Conservation (phyloP, 2,329 filamentous ascomycete species). For the Aplosporella prunicola region DNA sequence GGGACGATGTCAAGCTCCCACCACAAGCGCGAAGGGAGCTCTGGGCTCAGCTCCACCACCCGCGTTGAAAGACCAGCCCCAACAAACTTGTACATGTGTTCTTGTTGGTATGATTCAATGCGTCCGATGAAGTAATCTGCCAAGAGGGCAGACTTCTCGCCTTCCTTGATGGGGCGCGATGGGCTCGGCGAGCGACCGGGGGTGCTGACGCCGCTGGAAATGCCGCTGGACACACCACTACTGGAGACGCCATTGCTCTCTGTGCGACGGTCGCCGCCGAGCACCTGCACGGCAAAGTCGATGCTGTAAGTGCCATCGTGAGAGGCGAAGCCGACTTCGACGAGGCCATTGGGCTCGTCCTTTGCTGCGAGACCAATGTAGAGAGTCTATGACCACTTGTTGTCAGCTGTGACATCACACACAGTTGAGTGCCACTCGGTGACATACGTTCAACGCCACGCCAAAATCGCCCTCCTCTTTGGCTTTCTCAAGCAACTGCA, state of each 20-base stretch:
- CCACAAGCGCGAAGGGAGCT: slow-evolving; percentile 63
- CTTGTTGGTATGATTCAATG: slow-evolving; percentile 51
- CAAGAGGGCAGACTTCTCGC: slow-evolving; percentile 25
- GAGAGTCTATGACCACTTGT: slow-evolving; percentile 32
- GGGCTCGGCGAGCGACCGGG: slow-evolving; percentile 11
- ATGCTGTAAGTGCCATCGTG: slow-evolving; percentile 67
- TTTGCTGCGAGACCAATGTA: slow-evolving; percentile 55
- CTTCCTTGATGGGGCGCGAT: neutral
- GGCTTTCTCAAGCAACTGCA: slow-evolving; percentile 15
- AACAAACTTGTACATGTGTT: slow-evolving; percentile 64
- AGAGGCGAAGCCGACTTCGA: slow-evolving; percentile 57
- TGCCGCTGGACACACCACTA: slow-evolving; percentile 1
- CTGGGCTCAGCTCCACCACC: slow-evolving; percentile 52
- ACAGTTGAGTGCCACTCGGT: neutral
- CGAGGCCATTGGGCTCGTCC: slow-evolving; percentile 41
- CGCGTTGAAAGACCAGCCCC: slow-evolving; percentile 59
- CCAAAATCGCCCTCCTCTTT: slow-evolving; percentile 12
- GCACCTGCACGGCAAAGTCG: slow-evolving; percentile 58
- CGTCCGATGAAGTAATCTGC: slow-evolving; percentile 51
- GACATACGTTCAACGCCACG: slow-evolving; percentile 16
- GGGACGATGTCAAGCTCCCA: slow-evolving; percentile 66
- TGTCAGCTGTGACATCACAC: neutral
- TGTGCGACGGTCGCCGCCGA: slow-evolving; percentile 25
- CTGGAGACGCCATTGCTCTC: slow-evolving; percentile 16
- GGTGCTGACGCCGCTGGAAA: slow-evolving; percentile 7